phyloP scores from a whole-genome alignment of 2,329 filamentous ascomycete genomes.

The Paecilomyces sp. region DNA sequence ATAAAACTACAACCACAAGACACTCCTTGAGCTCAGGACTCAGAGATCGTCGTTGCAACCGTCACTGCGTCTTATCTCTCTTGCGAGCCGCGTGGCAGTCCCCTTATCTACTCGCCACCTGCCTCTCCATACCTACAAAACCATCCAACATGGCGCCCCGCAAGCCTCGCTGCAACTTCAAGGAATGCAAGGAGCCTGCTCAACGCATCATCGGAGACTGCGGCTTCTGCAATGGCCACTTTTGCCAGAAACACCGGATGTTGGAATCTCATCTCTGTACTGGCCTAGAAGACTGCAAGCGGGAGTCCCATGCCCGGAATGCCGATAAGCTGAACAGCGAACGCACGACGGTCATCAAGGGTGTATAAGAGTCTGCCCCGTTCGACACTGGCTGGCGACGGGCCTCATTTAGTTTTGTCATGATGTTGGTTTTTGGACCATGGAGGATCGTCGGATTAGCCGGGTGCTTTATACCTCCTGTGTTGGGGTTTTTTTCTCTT shows the following conservation, averaged over 20 bases:
- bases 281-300: slow-evolving; percentile 94
- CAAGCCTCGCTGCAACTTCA: slow-evolving; percentile 71
- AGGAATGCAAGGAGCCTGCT: slow-evolving; percentile 78
- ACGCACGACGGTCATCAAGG: slow-evolving; percentile 88
- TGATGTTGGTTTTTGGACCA: not conserved
- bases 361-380: slow-evolving; percentile 51
- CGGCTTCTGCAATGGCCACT: slow-evolving; percentile 87
- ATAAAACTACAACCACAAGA: slow-evolving; percentile 4
- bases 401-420: not conserved
- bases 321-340: slow-evolving; percentile 86
- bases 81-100: not conserved
- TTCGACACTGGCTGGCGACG: not conserved
- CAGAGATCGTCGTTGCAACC: slow-evolving; percentile 4
- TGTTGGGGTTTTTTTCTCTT: not conserved
- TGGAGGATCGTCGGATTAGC: slow-evolving; percentile 1
- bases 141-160: slow-evolving; percentile 39
- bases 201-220: slow-evolving; percentile 96
- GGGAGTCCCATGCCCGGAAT: slow-evolving; percentile 91
- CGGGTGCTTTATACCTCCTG: not conserved
- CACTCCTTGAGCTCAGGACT: not conserved
- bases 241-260: slow-evolving; percentile 90
- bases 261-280: slow-evolving; percentile 91
- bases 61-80: slow-evolving; percentile 1
- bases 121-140: not conserved
- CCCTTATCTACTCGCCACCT: slow-evolving; percentile 2